Percentiles rank a stretch among this genome's conserved stretches.
These are phyloP conservation scores for Spinacia oleracea DNA, from an alignment of 179 eudicot species.

Conservation along the genomic window DNA sequence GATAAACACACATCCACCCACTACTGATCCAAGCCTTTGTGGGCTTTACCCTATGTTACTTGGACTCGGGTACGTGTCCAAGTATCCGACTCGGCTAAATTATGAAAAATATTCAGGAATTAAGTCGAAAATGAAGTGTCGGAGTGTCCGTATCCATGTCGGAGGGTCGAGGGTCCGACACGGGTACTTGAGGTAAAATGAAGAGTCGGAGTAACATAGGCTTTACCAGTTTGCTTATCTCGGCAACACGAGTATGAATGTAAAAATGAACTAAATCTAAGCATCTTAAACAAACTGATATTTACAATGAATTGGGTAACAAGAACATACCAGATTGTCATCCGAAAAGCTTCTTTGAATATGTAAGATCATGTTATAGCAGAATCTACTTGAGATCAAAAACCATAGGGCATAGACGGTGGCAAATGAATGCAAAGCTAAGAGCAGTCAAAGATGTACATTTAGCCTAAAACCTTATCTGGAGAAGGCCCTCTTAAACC, in stretches of 20 bases:
- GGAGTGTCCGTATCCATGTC: no score
- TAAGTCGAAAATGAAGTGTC: no score
- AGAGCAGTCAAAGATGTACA: background rate
- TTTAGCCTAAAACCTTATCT: slow-evolving; percentile 11
- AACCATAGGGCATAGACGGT: background rate
- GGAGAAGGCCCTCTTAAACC: slow-evolving; percentile 54
- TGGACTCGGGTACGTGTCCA: no score
- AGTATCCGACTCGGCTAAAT: no score
- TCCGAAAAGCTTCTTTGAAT: background rate
- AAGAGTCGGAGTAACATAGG: no score
- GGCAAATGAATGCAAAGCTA: slow-evolving; percentile 7
- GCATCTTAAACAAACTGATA: background rate
- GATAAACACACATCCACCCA: background rate
- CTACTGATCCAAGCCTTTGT: background rate
- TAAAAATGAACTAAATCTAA: background rate
- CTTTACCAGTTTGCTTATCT: background rate
- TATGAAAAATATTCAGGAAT: no score
- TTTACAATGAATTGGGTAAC: background rate
- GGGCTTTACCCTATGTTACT: background rate
- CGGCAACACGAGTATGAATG: background rate
- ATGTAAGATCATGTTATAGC: slow-evolving; percentile 1
- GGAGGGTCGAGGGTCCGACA: no score
- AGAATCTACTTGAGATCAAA: background rate
- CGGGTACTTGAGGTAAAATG: no score
- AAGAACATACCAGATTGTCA: slow-evolving; percentile 5